phyloP scores from a whole-genome alignment of 225 moss, liverwort and hornwort genomes.

The Physcomitrellopsis africana region DNA sequence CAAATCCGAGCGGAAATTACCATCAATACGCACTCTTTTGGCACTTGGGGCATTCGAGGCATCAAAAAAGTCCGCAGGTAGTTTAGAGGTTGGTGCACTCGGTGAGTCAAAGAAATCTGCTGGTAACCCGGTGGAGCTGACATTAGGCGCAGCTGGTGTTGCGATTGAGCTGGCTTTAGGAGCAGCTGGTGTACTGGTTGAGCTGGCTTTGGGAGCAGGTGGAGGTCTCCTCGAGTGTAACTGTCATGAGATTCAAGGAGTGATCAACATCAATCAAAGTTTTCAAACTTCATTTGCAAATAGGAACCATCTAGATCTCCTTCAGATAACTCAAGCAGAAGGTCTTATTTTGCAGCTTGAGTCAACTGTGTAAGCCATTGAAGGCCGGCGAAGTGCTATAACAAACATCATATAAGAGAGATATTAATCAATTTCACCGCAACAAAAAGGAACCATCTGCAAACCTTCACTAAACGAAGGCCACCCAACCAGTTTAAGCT shows the following conservation, averaged over 20 bases:
- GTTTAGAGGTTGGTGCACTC: constrained; percentile 42
- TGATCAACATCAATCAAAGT: constrained; percentile 14
- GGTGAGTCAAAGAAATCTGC: constrained; percentile 61
- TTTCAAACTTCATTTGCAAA: neutral
- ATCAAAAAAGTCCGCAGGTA: constrained; percentile 62
- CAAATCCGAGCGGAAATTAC: constrained; percentile 26
- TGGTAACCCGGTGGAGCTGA: constrained; percentile 42
- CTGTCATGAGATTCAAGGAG: constrained; percentile 19
- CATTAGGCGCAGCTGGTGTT: constrained; percentile 30
- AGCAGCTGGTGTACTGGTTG: constrained; percentile 23
- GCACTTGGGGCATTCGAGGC: constrained; percentile 44
- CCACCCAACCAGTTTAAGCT: neutral
- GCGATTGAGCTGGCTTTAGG: constrained; percentile 18
- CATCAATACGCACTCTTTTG: constrained; percentile 53
- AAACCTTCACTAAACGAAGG: neutral
- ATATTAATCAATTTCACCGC: neutral
- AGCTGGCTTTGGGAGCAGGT: constrained; percentile 35
- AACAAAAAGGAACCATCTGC: neutral
- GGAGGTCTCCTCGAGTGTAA: constrained; percentile 49
- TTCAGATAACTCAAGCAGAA: neutral
- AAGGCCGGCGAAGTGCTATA: neutral
- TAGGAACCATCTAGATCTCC: neutral
- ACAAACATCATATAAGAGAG: neutral
- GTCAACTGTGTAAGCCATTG: neutral
- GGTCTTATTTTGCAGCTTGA: neutral